Conservation (phyloP, 768 basidiomycete genomes). For the Pholiota molesta region DNA sequence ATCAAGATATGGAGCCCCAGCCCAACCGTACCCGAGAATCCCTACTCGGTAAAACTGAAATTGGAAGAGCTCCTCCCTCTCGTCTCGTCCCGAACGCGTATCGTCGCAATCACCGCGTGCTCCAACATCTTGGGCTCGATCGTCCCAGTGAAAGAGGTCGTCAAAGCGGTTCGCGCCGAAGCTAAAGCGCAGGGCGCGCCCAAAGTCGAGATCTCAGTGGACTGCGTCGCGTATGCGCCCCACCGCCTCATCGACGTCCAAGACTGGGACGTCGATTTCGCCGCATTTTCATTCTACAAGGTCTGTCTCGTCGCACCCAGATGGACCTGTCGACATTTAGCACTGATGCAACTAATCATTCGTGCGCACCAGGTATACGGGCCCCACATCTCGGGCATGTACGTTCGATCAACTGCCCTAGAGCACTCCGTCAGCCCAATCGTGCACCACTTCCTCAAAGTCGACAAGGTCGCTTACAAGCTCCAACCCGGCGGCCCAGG, state of each 20-base stretch:
- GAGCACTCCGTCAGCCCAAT: constrained; percentile 55
- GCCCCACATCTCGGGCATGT: constrained; percentile 69
- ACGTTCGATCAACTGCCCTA: constrained; percentile 55
- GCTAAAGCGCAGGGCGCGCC: constrained; percentile 54
- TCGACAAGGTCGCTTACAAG: constrained; percentile 52
- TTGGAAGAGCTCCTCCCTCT: constrained; percentile 62
- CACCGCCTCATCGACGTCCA: constrained; percentile 72
- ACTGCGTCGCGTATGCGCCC: constrained; percentile 81
- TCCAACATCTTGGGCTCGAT: constrained; percentile 77
- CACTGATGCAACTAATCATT: neutral
- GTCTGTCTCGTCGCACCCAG: constrained; percentile 33
- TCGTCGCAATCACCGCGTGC: constrained; percentile 74
- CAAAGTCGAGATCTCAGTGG: constrained; percentile 70
- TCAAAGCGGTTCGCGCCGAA: constrained; percentile 50
- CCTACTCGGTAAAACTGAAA: constrained; percentile 63
- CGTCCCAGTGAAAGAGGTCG: constrained; percentile 60
- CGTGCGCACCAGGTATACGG: constrained; percentile 62
- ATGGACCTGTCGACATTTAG: neutral
- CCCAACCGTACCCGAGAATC: constrained; percentile 54
- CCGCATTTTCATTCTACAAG: constrained; percentile 77
- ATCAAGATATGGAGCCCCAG: constrained; percentile 64
- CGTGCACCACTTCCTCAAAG: constrained; percentile 70
- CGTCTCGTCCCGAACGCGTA: constrained; percentile 64
- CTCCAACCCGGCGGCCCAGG: constrained; percentile 76
- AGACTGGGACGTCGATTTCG: constrained; percentile 79